These are phyloP conservation scores for Trichoderma guizhouense DNA, from an alignment of 2,329 filamentous ascomycete species.

Conservation along the genomic window DNA sequence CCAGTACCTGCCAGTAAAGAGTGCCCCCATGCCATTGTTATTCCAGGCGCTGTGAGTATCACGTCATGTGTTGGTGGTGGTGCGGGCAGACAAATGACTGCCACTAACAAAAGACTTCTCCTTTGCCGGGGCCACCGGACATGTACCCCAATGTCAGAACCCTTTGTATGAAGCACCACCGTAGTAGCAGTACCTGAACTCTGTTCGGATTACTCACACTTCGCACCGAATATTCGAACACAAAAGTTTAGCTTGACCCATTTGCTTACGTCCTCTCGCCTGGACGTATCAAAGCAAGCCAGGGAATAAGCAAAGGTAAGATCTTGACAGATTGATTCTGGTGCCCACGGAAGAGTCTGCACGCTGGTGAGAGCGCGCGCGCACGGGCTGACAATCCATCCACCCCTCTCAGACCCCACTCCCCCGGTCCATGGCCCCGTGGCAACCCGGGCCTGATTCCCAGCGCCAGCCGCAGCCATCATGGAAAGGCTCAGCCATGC, in stretches of 20 bases:
- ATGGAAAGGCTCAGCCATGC: constrained; percentile 34
- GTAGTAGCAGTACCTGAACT: not conserved
- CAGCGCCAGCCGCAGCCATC: constrained; percentile 30
- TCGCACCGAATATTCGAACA: not conserved
- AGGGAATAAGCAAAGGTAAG: constrained; percentile 13
- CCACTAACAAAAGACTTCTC: not conserved
- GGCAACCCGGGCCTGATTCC: constrained; percentile 17
- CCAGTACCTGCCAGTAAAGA: not conserved
- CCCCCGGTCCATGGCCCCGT: constrained; percentile 16
- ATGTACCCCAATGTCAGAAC: not conserved
- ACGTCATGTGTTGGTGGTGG: constrained; percentile 12
- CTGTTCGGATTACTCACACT: not conserved
- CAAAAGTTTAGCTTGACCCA: not conserved
- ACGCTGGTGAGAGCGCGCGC: constrained; percentile 13
- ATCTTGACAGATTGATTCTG: constrained; percentile 15
- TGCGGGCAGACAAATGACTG: not conserved
- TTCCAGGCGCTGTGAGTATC: not conserved
- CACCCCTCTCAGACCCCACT: constrained; percentile 12
- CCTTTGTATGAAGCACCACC: not conserved
- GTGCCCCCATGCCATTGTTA: not conserved
- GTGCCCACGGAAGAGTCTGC: not conserved
- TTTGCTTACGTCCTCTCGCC: constrained; percentile 3
- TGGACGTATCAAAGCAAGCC: not conserved
- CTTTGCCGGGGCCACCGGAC: constrained; percentile 3
- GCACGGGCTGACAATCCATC: constrained; percentile 12